A percentile compares a stretch with the other conserved stretches of the same genome.
Conservation (phyloP, 1,284 basidiomycete species). For the Leccinum colubrinum region DNA sequence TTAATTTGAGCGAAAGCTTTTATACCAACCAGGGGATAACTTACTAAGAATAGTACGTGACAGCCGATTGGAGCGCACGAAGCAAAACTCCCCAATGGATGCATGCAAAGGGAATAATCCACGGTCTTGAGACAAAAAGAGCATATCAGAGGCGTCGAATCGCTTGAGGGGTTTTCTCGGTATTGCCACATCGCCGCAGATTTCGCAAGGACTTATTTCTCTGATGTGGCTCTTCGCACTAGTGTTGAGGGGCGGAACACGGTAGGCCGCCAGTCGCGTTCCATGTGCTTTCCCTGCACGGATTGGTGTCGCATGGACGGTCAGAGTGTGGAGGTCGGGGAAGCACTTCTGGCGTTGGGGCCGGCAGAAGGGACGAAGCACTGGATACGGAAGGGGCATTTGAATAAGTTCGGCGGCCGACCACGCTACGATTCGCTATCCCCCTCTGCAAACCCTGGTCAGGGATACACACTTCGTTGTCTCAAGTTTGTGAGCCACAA, state of each 20-base stretch:
- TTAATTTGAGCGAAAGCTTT: conserved; percentile 5
- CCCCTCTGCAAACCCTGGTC: neutral
- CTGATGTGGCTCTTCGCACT: neutral
- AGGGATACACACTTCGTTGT: conserved; percentile 20
- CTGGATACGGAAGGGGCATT: conserved; percentile 28
- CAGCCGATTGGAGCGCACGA: conserved; percentile 4
- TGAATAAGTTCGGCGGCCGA: conserved; percentile 24
- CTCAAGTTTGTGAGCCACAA: conserved; percentile 22
- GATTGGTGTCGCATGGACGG: conserved; percentile 3
- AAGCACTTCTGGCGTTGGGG: conserved; percentile 8
- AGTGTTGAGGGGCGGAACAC: neutral
- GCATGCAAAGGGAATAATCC: conserved; percentile 1
- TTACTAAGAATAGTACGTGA: neutral
- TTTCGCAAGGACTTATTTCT: neutral
- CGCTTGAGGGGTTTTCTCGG: conserved; percentile 1
- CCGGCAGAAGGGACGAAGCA: conserved; percentile 12
- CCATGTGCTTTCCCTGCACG: conserved; percentile 2
- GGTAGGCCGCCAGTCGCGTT: neutral
- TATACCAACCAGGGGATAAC: conserved; percentile 1
- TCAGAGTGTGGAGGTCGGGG: conserved; percentile 12
- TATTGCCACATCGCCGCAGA: conserved; percentile 1
- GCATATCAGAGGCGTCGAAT: conserved; percentile 1
- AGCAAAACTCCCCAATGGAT: neutral
- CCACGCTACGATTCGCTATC: conserved; percentile 17
- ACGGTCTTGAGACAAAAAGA: neutral